Conservation (phyloP, 2,329 filamentous ascomycete genomes). For the Xylaria sp. region DNA sequence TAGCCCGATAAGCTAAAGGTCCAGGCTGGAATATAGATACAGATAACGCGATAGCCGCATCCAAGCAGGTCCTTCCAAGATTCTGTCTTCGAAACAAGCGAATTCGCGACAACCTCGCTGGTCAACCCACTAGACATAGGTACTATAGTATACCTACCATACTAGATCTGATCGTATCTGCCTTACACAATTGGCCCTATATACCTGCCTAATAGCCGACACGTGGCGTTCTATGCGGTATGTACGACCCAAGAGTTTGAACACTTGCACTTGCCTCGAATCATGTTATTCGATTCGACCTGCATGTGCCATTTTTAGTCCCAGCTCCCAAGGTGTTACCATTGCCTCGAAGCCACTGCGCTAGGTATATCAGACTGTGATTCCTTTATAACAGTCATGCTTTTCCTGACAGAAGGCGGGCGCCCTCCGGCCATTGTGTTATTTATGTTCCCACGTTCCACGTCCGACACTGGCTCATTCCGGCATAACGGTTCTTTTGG, state of each 20-base stretch:
- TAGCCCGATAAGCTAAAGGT: constrained; percentile 30
- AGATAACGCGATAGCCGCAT: constrained; percentile 28
- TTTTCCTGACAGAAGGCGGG: not conserved
- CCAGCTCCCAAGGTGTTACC: not conserved
- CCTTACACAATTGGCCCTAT: constrained; percentile 10
- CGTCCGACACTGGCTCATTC: constrained; percentile 20
- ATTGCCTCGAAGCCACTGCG: not conserved
- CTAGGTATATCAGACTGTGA: not conserved
- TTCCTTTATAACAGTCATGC: not conserved
- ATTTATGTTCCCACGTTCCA: constrained; percentile 4
- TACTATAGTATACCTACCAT: not conserved
- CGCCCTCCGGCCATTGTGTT: not conserved
- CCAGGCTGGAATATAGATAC: constrained; percentile 14
- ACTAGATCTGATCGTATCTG: constrained; percentile 1
- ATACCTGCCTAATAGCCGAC: not conserved
- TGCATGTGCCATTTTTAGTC: not conserved
- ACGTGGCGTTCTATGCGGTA: constrained; percentile 36
- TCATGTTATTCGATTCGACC: not conserved
- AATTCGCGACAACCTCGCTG: constrained; percentile 2
- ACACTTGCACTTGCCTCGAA: not conserved
- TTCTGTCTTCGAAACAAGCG: constrained; percentile 8
- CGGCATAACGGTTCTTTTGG: constrained; percentile 12
- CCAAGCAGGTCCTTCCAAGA: not conserved
- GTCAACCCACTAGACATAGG: constrained; percentile 11
- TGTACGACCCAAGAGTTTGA: constrained; percentile 13